Evolutionary conservation across 2,329 filamentous ascomycete species (phyloP).

Genomic region (Fusarium metavorans): DNA sequence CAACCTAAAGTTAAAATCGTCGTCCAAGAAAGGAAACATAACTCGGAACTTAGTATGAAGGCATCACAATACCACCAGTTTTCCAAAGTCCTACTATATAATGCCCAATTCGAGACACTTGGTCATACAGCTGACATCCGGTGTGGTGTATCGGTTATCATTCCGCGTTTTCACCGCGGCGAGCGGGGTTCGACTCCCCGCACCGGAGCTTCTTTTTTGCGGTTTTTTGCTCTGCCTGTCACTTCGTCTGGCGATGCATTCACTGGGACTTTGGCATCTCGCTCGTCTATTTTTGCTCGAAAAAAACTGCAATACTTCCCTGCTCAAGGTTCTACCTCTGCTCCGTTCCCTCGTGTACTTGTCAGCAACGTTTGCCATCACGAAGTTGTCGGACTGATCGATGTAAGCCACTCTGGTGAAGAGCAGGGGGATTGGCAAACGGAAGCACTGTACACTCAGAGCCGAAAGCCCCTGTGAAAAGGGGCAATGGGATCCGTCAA

Average conservation of each 20-base stretch:
- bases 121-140: neutral
- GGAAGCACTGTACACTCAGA: neutral
- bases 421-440: neutral
- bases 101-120: neutral
- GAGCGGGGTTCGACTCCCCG: slow-evolving; percentile 7
- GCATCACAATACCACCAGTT: neutral
- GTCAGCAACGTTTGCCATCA: neutral
- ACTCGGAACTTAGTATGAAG: neutral
- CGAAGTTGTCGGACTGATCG: neutral
- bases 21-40: neutral
- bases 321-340: too few species aligned
- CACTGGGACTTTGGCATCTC: neutral
- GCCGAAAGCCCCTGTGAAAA: neutral
- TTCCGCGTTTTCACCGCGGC: slow-evolving; percentile 9
- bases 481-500: neutral
- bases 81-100: neutral
- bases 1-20: too few species aligned
- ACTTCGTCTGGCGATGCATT: neutral
- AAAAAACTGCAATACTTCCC: neutral
- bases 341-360: neutral
- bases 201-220: neutral
- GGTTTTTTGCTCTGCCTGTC: neutral
- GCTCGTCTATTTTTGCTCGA: neutral
- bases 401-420: neutral
- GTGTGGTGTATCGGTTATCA: slow-evolving; percentile 8